Percentiles rank a stretch among this genome's conserved stretches.
Evolutionary conservation across 768 basidiomycete genomes (phyloP).

Genomic region (Nidularia pulvinata): DNA sequence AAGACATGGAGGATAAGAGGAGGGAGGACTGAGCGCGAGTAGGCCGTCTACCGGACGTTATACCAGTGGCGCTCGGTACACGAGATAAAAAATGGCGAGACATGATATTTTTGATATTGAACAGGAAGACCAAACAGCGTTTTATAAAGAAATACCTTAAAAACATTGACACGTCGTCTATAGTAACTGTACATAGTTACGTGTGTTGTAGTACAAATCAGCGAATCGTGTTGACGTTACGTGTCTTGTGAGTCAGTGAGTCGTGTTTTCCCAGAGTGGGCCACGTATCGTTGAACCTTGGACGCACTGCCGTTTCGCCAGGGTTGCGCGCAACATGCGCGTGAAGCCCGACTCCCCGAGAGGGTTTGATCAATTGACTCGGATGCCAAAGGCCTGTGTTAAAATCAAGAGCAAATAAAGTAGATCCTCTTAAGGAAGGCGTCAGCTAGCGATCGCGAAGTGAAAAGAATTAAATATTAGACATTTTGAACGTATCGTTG

Average conservation of each 20-base stretch:
- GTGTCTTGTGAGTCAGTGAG: too few species aligned
- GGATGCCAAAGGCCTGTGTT: neutral
- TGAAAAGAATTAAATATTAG: neutral
- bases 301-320: neutral
- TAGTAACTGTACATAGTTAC: too few species aligned
- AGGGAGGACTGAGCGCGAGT: neutral
- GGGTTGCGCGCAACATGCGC: neutral
- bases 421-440: too few species aligned
- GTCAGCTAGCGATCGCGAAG: too few species aligned
- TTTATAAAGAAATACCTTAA: too few species aligned
- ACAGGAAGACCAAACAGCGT: too few species aligned
- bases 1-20: conserved; percentile 35
- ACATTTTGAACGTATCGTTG: neutral
- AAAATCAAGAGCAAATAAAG: neutral
- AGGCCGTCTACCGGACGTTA: neutral
- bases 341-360: neutral
- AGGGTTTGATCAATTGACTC: too few species aligned
- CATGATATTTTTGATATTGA: neutral
- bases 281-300: too few species aligned
- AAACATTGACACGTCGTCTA: too few species aligned
- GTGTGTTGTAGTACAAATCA: too few species aligned
- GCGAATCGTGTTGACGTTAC: too few species aligned
- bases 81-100: neutral
- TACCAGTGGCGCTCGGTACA: neutral
- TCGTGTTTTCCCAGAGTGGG: too few species aligned